These are phyloP conservation scores for Penicillium sp. DNA, from an alignment of 2,329 filamentous ascomycete genomes.

Conservation along the genomic window DNA sequence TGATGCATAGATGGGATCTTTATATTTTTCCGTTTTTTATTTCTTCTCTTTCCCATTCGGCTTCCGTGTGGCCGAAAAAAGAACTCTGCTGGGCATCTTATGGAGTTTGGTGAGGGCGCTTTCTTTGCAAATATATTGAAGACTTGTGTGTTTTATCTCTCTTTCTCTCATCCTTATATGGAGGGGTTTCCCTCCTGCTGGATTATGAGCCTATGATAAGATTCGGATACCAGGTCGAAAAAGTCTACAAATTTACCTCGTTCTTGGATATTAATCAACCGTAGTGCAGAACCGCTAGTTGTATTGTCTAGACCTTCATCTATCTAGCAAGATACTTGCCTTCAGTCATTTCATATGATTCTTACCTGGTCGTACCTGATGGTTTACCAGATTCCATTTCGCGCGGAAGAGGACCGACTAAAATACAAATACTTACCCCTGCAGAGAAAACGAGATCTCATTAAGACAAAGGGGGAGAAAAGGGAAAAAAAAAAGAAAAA, in stretches of 20 bases:
- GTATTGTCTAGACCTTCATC: conserved; percentile 8
- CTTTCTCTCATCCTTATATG: conserved; percentile 18
- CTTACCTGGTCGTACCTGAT: conserved; percentile 49
- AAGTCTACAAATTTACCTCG: conserved; percentile 14
- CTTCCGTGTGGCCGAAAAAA: conserved; percentile 24
- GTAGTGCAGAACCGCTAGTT: conserved; percentile 6
- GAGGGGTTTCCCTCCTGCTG: conserved; percentile 21
- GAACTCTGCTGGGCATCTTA: conserved; percentile 36
- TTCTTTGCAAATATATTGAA: conserved; percentile 25
- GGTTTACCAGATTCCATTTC: conserved; percentile 19
- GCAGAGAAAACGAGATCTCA: conserved; percentile 22
- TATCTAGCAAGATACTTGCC: conserved; percentile 21
- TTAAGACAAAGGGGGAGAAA: conserved; percentile 25
- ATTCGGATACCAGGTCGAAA: conserved; percentile 33
- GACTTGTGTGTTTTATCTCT: conserved; percentile 20
- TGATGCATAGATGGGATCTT: conserved; percentile 32
- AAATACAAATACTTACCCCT: conserved; percentile 47
- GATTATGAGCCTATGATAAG: conserved; percentile 37
- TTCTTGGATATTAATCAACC: conserved; percentile 1
- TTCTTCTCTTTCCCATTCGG: conserved; percentile 22
- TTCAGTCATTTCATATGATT: conserved; percentile 30
- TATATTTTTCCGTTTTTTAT: conserved; percentile 18
- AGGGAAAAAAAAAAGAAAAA: conserved; percentile 36
- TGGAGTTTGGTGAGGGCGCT: conserved; percentile 41
- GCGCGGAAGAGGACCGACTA: conserved; percentile 28